Conservation (phyloP, 1,284 basidiomycete species). For the Pholiota adiposa region DNA sequence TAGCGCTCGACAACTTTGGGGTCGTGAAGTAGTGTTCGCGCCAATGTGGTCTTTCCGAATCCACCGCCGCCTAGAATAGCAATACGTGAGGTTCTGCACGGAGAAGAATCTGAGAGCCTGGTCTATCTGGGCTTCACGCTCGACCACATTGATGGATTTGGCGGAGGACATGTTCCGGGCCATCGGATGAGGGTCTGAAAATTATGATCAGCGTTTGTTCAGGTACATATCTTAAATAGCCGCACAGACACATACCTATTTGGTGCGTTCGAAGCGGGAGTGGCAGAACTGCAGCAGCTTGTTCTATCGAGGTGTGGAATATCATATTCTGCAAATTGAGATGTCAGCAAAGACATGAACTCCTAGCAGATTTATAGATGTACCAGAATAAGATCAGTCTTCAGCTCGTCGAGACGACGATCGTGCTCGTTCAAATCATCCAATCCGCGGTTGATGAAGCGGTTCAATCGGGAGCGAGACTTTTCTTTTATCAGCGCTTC, state of each 20-base stretch:
- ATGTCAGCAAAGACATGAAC: background rate
- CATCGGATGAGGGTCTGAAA: too few relatives aligned
- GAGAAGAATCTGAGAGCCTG: background rate
- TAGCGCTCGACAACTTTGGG: background rate
- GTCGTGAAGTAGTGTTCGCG: background rate
- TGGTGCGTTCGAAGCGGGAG: too few relatives aligned
- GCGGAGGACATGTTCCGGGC: background rate
- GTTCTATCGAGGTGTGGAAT: background rate
- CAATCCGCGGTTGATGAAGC: background rate
- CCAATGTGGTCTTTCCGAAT: constrained; percentile 2
- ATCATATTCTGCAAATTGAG: background rate
- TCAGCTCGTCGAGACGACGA: background rate
- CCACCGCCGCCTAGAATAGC: constrained; percentile 2
- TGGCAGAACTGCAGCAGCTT: background rate
- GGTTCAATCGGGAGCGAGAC: background rate
- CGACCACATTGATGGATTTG: background rate
- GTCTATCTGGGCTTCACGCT: background rate
- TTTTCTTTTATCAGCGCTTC: background rate
- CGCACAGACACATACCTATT: too few relatives aligned
- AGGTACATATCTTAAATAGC: too few relatives aligned
- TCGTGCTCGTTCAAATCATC: background rate
- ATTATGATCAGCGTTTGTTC: too few relatives aligned
- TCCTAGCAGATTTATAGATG: background rate
- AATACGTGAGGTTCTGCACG: background rate
- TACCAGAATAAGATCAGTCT: background rate